Base-by-base conservation (phyloP, 2,329 filamentous ascomycete species). In the Talaromyces atroroseus region DNA sequence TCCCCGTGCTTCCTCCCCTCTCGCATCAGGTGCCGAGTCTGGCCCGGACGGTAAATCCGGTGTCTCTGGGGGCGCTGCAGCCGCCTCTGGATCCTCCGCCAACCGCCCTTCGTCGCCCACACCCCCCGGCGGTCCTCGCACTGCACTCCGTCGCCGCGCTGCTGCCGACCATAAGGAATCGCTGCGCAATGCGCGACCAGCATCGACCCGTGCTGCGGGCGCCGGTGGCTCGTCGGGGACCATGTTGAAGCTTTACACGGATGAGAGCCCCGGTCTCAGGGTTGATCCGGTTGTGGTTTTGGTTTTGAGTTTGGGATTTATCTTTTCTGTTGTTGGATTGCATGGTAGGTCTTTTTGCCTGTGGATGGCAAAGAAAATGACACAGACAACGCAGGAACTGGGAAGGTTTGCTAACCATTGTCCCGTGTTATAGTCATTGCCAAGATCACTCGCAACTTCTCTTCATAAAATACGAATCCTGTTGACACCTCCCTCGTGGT, bases 221-320 rank as follows among this genome's bases (percentile, higher is more conserved):
- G 94, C 94, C 18, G 94, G 94, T 64, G 94, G 94, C 63, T 96
- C 91, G 73, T 95, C 88, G 75, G 95, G 90, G 79, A 99, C 94
- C 53, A 99, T 99, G 94, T 82, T 99, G 80, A 92, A 92, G 76
- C 87, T 99, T 46, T 99, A 99, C 85, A 99, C 94, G 58, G 94
- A 99, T 72, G 94, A 99, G 80, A 95, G 90, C 63, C 94, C 94
- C 58, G 94, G 94, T 61, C 81, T 99, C 68, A 96, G 96, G 81
- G 94, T 99, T 63, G 94, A 99, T 74, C 94, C 94, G 21, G 94
- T 99, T 59, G 92, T 99, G 63, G 92, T 99, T 62, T 83, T 99
- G 70, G 94, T 96, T 65, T 82, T 99, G 66, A 95, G 90, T 69
- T 84, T 99, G 67, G 94, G 95, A 61, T 99, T 99, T 77, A 99